Evolutionary conservation across 2,329 filamentous ascomycete genomes (phyloP).

Genomic region (Gremmenia infestans): DNA sequence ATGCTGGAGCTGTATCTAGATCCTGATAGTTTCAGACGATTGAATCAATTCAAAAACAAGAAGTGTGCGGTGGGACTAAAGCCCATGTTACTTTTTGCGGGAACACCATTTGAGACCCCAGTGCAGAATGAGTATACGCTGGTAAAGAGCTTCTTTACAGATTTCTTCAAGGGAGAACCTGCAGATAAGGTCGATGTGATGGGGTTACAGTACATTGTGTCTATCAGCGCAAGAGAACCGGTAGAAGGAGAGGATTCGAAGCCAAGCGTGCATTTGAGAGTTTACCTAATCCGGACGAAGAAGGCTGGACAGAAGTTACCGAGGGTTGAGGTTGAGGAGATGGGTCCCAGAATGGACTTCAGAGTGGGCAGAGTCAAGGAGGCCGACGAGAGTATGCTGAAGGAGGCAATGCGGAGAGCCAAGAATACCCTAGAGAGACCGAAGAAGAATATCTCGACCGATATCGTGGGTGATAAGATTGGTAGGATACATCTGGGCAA

Average conservation of each 20-base stretch:
- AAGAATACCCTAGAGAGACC: conserved; percentile 69
- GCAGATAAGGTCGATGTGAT: conserved; percentile 86
- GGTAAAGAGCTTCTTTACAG: conserved; percentile 79
- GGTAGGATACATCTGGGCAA: conserved; percentile 86
- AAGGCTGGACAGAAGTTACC: conserved; percentile 82
- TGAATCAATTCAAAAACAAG: conserved; percentile 70
- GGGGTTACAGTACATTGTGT: conserved; percentile 86
- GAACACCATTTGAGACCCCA: conserved; percentile 79
- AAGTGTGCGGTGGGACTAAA: conserved; percentile 77
- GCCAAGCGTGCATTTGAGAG: conserved; percentile 62
- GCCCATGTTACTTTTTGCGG: conserved; percentile 87
- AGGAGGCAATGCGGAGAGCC: conserved; percentile 84
- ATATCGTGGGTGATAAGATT: conserved; percentile 92
- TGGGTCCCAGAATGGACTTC: conserved; percentile 91
- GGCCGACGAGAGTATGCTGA: conserved; percentile 73
- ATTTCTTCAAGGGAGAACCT: conserved; percentile 82
- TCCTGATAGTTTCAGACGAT: conserved; percentile 61
- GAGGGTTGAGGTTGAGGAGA: conserved; percentile 89
- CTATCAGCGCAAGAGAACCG: conserved; percentile 68
- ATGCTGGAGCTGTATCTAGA: conserved; percentile 91
- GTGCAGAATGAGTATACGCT: conserved; percentile 75
- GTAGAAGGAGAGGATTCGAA: conserved; percentile 42
- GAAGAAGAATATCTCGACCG: conserved; percentile 95
- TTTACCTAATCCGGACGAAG: conserved; percentile 83
- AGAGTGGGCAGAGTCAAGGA: conserved; percentile 75